A percentile compares a stretch with the other conserved stretches of the same genome.
Evolutionary conservation across 352 stramenopile genomes (phyloP).

Genomic region (Phytophthora hybrid): DNA sequence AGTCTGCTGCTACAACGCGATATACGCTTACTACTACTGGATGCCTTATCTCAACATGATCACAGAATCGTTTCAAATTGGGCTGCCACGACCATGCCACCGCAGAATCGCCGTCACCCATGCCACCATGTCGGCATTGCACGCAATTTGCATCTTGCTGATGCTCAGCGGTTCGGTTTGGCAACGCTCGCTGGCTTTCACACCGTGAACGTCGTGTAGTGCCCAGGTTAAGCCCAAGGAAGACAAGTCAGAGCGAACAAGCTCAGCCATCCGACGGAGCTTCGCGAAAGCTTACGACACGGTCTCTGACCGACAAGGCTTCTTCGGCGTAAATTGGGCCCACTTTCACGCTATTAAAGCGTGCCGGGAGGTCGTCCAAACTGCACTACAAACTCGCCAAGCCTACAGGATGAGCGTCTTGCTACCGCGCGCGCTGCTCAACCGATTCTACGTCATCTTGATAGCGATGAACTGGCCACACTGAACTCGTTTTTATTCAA

Average conservation of each 20-base stretch:
- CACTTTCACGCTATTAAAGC: not conserved
- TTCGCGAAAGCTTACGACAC: not conserved
- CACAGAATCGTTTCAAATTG: constrained; percentile 27
- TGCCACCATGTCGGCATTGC: constrained; percentile 25
- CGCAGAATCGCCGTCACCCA: constrained; percentile 19
- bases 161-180: constrained; percentile 12
- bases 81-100: constrained; percentile 17
- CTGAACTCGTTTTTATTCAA: not conserved
- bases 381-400: not conserved
- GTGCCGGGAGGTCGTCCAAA: not conserved
- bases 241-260: too few relatives aligned
- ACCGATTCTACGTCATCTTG: not conserved
- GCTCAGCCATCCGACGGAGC: not conserved
- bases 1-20: constrained; percentile 12
- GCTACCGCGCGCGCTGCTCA: not conserved
- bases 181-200: constrained; percentile 12
- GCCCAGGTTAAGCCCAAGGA: too few relatives aligned
- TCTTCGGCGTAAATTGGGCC: too few relatives aligned
- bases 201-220: not conserved
- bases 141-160: constrained; percentile 17
- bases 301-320: too few relatives aligned
- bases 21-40: constrained; percentile 21
- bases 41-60: constrained; percentile 11
- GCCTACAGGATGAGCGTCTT: not conserved
- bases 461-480: not conserved